A percentile compares a stretch with the other conserved stretches of the same genome.
Evolutionary conservation across 2,329 filamentous ascomycete species (phyloP).

Genomic region (Cercospora zeina): DNA sequence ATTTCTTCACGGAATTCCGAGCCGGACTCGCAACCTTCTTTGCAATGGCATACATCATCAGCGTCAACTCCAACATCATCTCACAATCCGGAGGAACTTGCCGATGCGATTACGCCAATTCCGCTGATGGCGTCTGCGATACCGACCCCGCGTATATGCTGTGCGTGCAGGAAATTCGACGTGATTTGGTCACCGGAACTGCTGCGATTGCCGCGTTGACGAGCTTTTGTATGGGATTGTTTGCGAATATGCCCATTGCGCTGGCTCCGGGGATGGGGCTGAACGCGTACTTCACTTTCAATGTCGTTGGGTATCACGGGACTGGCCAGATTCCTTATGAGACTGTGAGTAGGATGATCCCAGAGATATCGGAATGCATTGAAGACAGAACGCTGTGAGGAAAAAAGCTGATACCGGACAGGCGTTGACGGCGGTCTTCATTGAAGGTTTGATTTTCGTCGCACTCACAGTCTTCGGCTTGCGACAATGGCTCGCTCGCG

Average conservation of each 20-base stretch:
- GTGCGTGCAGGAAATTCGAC: constrained; percentile 65
- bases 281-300: constrained; percentile 85
- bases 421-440: constrained; percentile 82
- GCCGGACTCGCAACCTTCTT: constrained; percentile 72
- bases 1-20: constrained; percentile 80
- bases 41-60: constrained; percentile 77
- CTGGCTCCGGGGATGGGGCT: constrained; percentile 76
- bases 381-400: not conserved
- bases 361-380: not conserved
- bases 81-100: constrained; percentile 74
- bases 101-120: constrained; percentile 58
- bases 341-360: constrained; percentile 43
- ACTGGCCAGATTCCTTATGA: constrained; percentile 70
- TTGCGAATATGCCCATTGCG: constrained; percentile 77
- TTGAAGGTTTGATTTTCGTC: constrained; percentile 84
- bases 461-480: constrained; percentile 75
- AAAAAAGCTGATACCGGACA: not conserved
- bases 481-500: constrained; percentile 83
- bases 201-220: constrained; percentile 77
- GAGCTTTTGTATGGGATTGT: constrained; percentile 79
- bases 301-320: constrained; percentile 75
- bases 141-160: constrained; percentile 61
- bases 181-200: constrained; percentile 80
- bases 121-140: constrained; percentile 53
- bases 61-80: constrained; percentile 64